Percentiles rank a stretch among this genome's conserved stretches.
These are phyloP conservation scores for Rusavskia elegans DNA, from an alignment of 495 filamentous ascomycete species.

Conservation along the genomic window DNA sequence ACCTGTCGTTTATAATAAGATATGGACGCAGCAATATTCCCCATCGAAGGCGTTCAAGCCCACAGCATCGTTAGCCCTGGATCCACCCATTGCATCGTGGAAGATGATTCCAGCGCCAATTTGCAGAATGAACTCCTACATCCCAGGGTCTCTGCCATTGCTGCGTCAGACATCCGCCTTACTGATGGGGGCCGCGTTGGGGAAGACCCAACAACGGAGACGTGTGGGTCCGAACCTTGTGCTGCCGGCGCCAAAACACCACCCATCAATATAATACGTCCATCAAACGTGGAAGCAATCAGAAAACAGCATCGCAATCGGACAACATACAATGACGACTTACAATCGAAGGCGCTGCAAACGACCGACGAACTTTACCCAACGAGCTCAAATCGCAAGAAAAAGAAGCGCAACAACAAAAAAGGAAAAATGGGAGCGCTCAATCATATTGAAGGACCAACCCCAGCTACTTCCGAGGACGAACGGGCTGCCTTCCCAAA, in stretches of 20 bases:
- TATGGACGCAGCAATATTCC: too few species aligned
- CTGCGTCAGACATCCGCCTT: too few species aligned
- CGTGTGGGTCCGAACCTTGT: background rate
- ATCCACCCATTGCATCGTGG: too few species aligned
- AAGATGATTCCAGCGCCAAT: too few species aligned
- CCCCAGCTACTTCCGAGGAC: slow-evolving; percentile 68
- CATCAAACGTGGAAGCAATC: background rate
- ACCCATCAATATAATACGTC: slow-evolving; percentile 14
- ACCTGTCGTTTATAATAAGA: too few species aligned
- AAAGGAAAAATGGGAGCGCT: slow-evolving; percentile 38
- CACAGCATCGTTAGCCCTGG: too few species aligned
- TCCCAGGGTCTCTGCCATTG: too few species aligned
- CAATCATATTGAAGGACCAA: slow-evolving; percentile 66
- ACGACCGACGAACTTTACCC: background rate
- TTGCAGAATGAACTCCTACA: too few species aligned
- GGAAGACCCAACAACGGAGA: background rate
- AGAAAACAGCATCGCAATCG: background rate
- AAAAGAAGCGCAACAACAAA: slow-evolving; percentile 39
- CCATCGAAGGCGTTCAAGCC: too few species aligned
- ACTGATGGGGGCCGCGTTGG: background rate
- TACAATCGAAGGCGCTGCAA: background rate
- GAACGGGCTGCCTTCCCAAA: slow-evolving; percentile 67
- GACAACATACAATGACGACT: background rate
- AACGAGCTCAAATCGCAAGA: slow-evolving; percentile 8
- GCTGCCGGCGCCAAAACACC: slow-evolving; percentile 17